A percentile compares a stretch with the other conserved stretches of the same genome.
Conservation (phyloP, 2,329 filamentous ascomycete genomes). For the Fusarium tupiense region DNA sequence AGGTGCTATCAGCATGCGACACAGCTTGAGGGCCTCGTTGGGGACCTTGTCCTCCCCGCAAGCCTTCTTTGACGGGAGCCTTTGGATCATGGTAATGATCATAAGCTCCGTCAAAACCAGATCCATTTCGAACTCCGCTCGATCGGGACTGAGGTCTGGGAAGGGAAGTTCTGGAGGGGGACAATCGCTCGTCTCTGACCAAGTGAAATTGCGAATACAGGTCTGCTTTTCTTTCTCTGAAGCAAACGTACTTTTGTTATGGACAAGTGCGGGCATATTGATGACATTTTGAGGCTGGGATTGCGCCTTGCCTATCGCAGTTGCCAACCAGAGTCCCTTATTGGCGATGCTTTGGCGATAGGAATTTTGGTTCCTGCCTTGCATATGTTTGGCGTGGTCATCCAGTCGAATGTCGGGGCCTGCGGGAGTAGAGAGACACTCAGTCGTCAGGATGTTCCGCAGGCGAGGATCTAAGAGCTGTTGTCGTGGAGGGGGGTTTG, state of each 20-base stretch:
- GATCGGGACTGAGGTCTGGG: not conserved
- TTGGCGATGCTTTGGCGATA: not conserved
- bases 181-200: not conserved
- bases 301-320: not conserved
- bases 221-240: not conserved
- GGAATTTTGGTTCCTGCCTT: not conserved
- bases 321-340: not conserved
- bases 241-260: not conserved
- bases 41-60: not conserved
- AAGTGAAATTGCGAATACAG: not conserved
- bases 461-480: not conserved
- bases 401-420: not conserved
- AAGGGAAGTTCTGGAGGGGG: not conserved
- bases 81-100: not conserved
- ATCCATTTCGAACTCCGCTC: not conserved
- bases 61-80: not conserved
- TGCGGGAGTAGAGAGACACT: not conserved
- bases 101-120: not conserved
- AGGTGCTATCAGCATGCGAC: not conserved
- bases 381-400: not conserved
- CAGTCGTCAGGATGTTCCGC: not conserved
- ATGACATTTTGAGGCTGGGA: not conserved
- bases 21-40: constrained; percentile 4
- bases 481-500: not conserved
- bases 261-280: not conserved